These are phyloP conservation scores for Penicillium subrubescens DNA, from an alignment of 495 filamentous ascomycete species.

Conservation along the genomic window DNA sequence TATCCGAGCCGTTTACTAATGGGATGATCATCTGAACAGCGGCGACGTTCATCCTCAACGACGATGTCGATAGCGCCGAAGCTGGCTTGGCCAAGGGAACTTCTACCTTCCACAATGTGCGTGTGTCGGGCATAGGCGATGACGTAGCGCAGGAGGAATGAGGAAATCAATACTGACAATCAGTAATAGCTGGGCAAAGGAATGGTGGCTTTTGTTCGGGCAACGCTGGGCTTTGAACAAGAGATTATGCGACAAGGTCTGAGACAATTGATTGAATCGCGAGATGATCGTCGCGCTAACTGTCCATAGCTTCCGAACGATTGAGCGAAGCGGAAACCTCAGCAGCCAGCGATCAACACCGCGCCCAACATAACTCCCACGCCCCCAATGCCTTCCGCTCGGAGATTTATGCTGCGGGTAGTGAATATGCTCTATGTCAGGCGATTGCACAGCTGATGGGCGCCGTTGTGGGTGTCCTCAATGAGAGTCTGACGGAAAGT, in stretches of 20 bases:
- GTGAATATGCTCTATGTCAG: conserved; percentile 79
- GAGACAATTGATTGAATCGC: conserved; percentile 12
- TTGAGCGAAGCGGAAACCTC: conserved; percentile 77
- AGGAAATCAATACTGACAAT: conserved; percentile 13
- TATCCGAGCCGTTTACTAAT: background rate
- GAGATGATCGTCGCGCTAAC: conserved; percentile 16
- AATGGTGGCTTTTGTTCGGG: conserved; percentile 80
- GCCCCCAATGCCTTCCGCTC: conserved; percentile 54
- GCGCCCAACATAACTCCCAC: conserved; percentile 57
- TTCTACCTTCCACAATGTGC: conserved; percentile 88
- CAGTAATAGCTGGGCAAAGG: conserved; percentile 70
- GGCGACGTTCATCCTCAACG: conserved; percentile 77
- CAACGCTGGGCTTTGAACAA: conserved; percentile 89
- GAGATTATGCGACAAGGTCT: conserved; percentile 85
- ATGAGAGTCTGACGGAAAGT: conserved; percentile 90
- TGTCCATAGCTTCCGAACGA: conserved; percentile 61
- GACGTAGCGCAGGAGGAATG: conserved; percentile 5
- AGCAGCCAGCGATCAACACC: conserved; percentile 77
- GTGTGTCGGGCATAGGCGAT: conserved; percentile 18
- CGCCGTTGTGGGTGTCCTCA: conserved; percentile 85
- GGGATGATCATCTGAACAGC: conserved; percentile 31
- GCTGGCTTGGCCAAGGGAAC: conserved; percentile 65
- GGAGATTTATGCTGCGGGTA: conserved; percentile 75
- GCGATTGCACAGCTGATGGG: conserved; percentile 86
- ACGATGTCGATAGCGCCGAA: conserved; percentile 90